These are phyloP conservation scores for Glycine soja DNA, from an alignment of 306 rosid species.

Conservation along the genomic window DNA sequence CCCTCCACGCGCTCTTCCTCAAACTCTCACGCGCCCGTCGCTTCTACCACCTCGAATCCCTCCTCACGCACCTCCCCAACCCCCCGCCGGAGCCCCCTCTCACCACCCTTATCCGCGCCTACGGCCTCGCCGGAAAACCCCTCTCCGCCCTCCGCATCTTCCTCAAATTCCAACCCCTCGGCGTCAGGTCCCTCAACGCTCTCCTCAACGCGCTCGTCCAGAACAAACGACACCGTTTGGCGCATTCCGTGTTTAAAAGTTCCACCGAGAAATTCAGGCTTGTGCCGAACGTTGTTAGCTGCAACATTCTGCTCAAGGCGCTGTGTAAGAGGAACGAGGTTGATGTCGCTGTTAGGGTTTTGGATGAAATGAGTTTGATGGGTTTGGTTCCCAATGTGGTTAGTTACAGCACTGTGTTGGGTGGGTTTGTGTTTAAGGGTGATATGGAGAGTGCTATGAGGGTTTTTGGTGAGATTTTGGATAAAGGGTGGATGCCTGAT, in stretches of 20 bases:
- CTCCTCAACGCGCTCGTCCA: constrained; percentile 71
- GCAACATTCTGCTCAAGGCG: constrained; percentile 68
- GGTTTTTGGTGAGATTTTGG: constrained; percentile 65
- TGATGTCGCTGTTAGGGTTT: constrained; percentile 61
- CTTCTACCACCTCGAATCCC: constrained; percentile 52
- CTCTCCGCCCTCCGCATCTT: constrained; percentile 57
- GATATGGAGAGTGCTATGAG: constrained; percentile 66
- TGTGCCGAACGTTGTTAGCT: constrained; percentile 65
- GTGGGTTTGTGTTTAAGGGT: constrained; percentile 59
- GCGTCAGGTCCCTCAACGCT: constrained; percentile 62
- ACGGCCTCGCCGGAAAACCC: constrained; percentile 67
- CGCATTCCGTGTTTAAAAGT: constrained; percentile 59
- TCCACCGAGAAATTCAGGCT: constrained; percentile 51
- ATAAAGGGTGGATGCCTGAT: constrained; percentile 78
- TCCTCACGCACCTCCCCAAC: constrained; percentile 16
- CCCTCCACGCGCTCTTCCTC: constrained; percentile 65
- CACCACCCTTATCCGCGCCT: constrained; percentile 59
- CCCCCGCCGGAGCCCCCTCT: constrained; percentile 55
- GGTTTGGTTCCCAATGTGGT: constrained; percentile 78
- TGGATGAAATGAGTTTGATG: constrained; percentile 71
- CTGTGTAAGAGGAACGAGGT: constrained; percentile 57
- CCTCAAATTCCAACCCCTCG: constrained; percentile 45
- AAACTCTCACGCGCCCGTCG: constrained; percentile 68
- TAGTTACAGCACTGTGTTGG: constrained; percentile 68
- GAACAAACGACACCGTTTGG: constrained; percentile 55